Evolutionary conservation across 306 rosid genomes (phyloP).

Genomic region (Cucurbita pepo): DNA sequence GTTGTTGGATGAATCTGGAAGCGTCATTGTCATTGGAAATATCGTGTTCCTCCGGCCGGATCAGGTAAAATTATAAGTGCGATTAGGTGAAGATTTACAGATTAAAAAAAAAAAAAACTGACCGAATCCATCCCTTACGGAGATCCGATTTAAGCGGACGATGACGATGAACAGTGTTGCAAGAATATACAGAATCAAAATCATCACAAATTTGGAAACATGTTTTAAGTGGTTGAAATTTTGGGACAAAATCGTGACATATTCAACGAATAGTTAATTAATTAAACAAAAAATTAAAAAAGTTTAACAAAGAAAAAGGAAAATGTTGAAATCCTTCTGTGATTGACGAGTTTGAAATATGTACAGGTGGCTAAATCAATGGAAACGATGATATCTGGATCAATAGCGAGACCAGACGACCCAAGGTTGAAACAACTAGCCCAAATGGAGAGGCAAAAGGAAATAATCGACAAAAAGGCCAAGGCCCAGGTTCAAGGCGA

Average conservation of each 20-base stretch:
- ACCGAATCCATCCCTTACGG: not conserved
- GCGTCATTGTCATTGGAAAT: conserved; percentile 77
- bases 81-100: not conserved
- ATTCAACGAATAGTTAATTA: not conserved
- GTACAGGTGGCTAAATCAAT: conserved; percentile 52
- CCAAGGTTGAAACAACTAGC: conserved; percentile 36
- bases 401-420: conserved; percentile 40
- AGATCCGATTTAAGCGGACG: not conserved
- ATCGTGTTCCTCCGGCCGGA: conserved; percentile 66
- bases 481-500: conserved; percentile 35
- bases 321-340: no score
- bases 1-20: conserved; percentile 53
- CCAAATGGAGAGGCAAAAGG: conserved; percentile 40
- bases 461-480: conserved; percentile 37
- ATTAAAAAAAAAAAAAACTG: not conserved
- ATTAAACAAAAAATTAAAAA: no score
- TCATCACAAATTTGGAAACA: not conserved
- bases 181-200: not conserved
- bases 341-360: not conserved
- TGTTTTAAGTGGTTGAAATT: not conserved
- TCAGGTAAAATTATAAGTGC: conserved; percentile 26
- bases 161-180: not conserved
- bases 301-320: no score
- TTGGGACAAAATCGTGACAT: not conserved
- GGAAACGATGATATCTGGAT: conserved; percentile 25